These are phyloP conservation scores for Penicillium odoratum DNA, from an alignment of 495 filamentous ascomycete species.

Conservation along the genomic window DNA sequence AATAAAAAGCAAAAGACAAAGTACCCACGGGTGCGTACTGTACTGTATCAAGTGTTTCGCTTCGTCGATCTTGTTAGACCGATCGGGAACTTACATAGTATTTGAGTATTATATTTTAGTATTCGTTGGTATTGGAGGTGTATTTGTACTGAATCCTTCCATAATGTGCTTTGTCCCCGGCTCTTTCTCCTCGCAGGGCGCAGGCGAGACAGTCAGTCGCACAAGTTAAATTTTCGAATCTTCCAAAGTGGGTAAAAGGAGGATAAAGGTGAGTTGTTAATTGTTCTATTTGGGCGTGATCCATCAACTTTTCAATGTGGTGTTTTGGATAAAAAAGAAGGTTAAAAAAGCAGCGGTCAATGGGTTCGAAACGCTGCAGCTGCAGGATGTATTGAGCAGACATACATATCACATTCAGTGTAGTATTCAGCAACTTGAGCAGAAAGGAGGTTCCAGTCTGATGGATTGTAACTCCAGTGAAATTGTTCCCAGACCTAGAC, in stretches of 20 bases:
- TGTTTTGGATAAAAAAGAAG: background rate
- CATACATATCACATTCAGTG: background rate
- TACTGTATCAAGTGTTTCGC: no score
- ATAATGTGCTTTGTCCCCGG: background rate
- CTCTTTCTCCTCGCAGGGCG: conserved; percentile 14
- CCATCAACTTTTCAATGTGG: background rate
- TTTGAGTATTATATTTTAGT: background rate
- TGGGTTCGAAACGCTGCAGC: background rate
- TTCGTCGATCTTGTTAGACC: no score
- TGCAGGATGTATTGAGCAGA: background rate
- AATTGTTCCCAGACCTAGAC: background rate
- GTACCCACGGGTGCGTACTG: no score
- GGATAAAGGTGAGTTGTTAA: background rate
- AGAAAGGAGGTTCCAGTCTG: background rate
- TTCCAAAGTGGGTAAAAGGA: background rate
- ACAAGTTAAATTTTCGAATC: background rate
- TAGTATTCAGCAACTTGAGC: background rate
- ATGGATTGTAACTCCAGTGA: background rate
- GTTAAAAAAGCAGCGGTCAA: conserved; percentile 6
- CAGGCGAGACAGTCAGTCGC: conserved; percentile 16
- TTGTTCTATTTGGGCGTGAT: background rate
- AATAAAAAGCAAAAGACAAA: no score
- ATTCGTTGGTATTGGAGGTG: background rate
- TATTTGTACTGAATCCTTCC: background rate
- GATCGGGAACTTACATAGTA: no score